Evolutionary conservation across 1,139 yeast genomes (phyloP).

Genomic region (Yamadazyma jaroonii): DNA sequence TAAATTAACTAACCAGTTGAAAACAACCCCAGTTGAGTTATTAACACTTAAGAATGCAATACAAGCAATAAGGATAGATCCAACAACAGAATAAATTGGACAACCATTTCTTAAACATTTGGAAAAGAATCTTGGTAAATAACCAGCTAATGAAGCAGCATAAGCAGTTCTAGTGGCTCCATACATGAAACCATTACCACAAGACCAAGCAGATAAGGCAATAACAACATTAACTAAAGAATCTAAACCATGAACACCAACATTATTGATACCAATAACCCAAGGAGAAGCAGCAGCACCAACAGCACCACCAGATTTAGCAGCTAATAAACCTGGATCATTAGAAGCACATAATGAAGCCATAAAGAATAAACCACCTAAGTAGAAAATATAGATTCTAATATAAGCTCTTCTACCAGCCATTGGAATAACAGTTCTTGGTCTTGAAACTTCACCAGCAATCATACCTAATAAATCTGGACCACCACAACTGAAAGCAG

Average conservation of each 20-base stretch:
- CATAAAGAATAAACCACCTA: constrained; percentile 40
- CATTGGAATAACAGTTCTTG: constrained; percentile 30
- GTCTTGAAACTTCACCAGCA: constrained; percentile 32
- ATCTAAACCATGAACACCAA: constrained; percentile 36
- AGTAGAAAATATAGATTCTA: constrained; percentile 32
- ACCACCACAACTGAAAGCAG: constrained; percentile 44
- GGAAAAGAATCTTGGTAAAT: constrained; percentile 33
- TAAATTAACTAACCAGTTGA: constrained; percentile 39
- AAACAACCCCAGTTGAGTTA: constrained; percentile 27
- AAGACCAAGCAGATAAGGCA: constrained; percentile 36
- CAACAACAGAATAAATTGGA: constrained; percentile 32
- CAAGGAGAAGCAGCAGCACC: constrained; percentile 41
- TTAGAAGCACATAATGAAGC: constrained; percentile 33
- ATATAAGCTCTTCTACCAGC: constrained; percentile 36
- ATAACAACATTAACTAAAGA: constrained; percentile 34
- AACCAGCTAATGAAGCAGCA: constrained; percentile 36
- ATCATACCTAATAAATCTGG: constrained; percentile 37
- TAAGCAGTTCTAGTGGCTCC: constrained; percentile 36
- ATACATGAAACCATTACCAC: constrained; percentile 37
- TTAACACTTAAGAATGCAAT: constrained; percentile 30
- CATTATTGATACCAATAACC: constrained; percentile 37
- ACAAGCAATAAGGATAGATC: constrained; percentile 21
- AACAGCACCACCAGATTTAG: constrained; percentile 19
- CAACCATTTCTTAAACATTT: constrained; percentile 33
- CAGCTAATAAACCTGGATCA: constrained; percentile 26